A percentile compares a stretch with the other conserved stretches of the same genome.
These are phyloP conservation scores for Aspergillus calidoustus DNA, from an alignment of 2,329 filamentous ascomycete genomes.

Conservation along the genomic window DNA sequence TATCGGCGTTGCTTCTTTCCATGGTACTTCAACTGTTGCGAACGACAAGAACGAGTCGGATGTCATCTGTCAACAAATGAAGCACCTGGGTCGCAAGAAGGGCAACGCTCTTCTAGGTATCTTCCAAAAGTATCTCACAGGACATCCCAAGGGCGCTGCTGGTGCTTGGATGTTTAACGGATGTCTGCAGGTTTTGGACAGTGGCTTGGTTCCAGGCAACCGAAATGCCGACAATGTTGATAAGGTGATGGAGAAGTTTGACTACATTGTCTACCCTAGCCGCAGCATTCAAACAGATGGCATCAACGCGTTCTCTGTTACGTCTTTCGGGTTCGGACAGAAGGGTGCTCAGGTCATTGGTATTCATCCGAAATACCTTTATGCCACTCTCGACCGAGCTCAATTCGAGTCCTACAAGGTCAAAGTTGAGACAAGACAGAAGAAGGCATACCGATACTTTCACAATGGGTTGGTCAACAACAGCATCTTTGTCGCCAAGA, in stretches of 20 bases:
- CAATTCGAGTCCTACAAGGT: slow-evolving; percentile 80
- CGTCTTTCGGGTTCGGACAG: slow-evolving; percentile 98
- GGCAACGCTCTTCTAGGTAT: slow-evolving; percentile 95
- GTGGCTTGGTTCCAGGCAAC: slow-evolving; percentile 92
- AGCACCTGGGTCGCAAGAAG: slow-evolving; percentile 92
- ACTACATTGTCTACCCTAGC: slow-evolving; percentile 96
- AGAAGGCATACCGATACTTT: slow-evolving; percentile 98
- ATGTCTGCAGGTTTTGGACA: slow-evolving; percentile 92
- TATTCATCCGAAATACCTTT: slow-evolving; percentile 95
- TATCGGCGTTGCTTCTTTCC: slow-evolving; percentile 93
- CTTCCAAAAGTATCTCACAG: slow-evolving; percentile 99
- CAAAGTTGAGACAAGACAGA: slow-evolving; percentile 92
- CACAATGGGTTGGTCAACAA: slow-evolving; percentile 99
- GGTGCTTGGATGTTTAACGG: slow-evolving; percentile 99
- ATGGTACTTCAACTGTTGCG: slow-evolving; percentile 96
- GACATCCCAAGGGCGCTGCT: slow-evolving; percentile 98
- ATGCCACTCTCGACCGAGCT: slow-evolving; percentile 85
- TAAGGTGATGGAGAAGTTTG: slow-evolving; percentile 93
- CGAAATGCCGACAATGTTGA: slow-evolving; percentile 98
- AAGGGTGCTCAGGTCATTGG: slow-evolving; percentile 98
- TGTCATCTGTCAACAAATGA: slow-evolving; percentile 94
- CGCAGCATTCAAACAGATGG: slow-evolving; percentile 96
- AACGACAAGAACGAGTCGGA: slow-evolving; percentile 99
- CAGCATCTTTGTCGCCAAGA: slow-evolving; percentile 94
- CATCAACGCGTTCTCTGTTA: slow-evolving; percentile 97